A percentile compares a stretch with the other conserved stretches of the same genome.
phyloP scores from a whole-genome alignment of 169 alveolate species.

The Besnoitia besnoiti region DNA sequence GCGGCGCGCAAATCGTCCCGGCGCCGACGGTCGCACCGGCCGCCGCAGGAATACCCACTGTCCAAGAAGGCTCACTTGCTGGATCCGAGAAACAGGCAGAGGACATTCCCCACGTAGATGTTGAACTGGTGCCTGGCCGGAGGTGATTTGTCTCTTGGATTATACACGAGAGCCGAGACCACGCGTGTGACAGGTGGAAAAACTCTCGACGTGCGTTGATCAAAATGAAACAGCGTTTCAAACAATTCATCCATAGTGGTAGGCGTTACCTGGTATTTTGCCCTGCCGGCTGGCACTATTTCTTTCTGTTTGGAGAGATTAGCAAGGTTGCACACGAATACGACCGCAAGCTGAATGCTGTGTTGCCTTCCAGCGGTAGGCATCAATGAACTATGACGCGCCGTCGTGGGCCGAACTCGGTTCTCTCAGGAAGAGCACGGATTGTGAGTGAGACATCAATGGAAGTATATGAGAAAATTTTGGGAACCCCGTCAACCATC shows the following conservation, averaged over 20 bases:
- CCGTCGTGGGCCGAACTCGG: not conserved
- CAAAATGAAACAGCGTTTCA: constrained; percentile 32
- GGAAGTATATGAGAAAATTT: not conserved
- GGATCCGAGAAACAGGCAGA: not conserved
- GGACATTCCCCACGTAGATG: constrained; percentile 1
- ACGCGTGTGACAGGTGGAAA: not conserved
- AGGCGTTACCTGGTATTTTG: not conserved
- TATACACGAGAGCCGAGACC: too few species aligned
- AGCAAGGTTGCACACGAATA: constrained; percentile 41
- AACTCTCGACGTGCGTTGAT: constrained; percentile 17
- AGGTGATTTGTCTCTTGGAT: not conserved
- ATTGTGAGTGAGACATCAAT: not conserved
- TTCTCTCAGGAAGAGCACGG: not conserved
- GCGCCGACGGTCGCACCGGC: not conserved
- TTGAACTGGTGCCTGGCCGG: constrained; percentile 2
- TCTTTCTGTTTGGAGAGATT: not conserved
- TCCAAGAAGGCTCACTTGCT: not conserved
- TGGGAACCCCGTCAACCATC: not conserved
- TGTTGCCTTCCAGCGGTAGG: not conserved
- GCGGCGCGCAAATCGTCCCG: not conserved
- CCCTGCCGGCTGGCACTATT: not conserved
- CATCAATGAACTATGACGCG: not conserved
- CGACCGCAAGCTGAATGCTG: not conserved
- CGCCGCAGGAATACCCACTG: not conserved
- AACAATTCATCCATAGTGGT: constrained; percentile 21